Evolutionary conservation across 2,329 filamentous ascomycete genomes (phyloP), one percentile per base, ranked within the genome.

Genomic region (Aureobasidium sp.): DNA sequence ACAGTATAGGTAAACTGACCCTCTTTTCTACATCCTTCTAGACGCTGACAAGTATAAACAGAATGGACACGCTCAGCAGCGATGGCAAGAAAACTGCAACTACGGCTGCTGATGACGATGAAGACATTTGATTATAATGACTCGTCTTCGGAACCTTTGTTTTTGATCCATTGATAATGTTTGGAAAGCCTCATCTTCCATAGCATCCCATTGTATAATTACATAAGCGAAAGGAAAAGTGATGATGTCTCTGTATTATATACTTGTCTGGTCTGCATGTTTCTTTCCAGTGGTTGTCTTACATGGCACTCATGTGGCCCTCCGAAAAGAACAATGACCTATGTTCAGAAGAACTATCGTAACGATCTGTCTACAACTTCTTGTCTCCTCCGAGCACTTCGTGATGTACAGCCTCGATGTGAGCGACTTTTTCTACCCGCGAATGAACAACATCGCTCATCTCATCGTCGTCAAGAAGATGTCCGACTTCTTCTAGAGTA

Each of bases 401-500:
- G 8, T 24, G 41, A 43, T 43, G 41, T n/a, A 24, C 41, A 43
- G 10, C n/a, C 41, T 43, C 41, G 1, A 43, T 43, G 6, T n/a
- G 24, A 24, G 41, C 41, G 10, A 43, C 41, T n/a, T 43, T 43
- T 24, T 43, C 41, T 7, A 24, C 10, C n/a, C 41, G 41, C 41
- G 41, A n/a, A 24, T 43, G n/a, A 43, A 43, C 41, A 3, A 43
- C n/a, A 24, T 43, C 8, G n/a, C n/a, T 43, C 41, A 43, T 43
- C n/a, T 43, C 41, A 17, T 78, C 73, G n/a, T 74, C 74, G 66
- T 78, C 76, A 56, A 78, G 78, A 66, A 75, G 71, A 66, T 74
- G 76, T 47, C 75, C 76, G 61, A 78, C 78, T 63, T 78, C 76
- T 66, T 78, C 77, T 13, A 79, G 71, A 39, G 77, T 71, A 12